phyloP scores from a whole-genome alignment of 345 rosid species.

The Erysimum cheiranthoides region DNA sequence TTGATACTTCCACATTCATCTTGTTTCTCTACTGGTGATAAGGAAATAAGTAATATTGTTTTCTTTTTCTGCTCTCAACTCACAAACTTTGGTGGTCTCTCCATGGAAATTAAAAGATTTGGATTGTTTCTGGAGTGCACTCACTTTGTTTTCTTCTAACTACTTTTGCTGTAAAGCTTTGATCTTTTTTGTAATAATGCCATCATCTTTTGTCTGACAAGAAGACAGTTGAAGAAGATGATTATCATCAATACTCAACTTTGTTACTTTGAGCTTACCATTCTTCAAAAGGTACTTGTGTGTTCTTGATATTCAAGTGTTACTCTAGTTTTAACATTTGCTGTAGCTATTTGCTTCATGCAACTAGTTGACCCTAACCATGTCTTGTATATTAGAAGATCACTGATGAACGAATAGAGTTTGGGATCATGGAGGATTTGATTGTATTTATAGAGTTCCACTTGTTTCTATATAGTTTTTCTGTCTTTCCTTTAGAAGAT shows the following conservation, averaged over 20 bases:
- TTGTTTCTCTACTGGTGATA: slow-evolving; percentile 45
- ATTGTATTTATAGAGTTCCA: slow-evolving; percentile 5
- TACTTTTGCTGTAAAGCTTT: slow-evolving; percentile 44
- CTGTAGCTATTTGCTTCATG: slow-evolving; percentile 21
- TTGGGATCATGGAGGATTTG: not conserved
- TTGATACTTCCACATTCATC: slow-evolving; percentile 43
- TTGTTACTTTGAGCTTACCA: slow-evolving; percentile 20
- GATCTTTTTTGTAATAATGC: slow-evolving; percentile 35
- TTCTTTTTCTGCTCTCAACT: slow-evolving; percentile 46
- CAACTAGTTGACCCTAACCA: slow-evolving; percentile 9
- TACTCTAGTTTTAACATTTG: not conserved
- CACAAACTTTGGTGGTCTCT: slow-evolving; percentile 52
- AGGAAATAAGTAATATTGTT: slow-evolving; percentile 53
- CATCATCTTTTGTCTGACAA: slow-evolving; percentile 34
- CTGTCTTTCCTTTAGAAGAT: slow-evolving; percentile 18
- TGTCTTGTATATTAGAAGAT: not conserved
- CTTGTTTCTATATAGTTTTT: not conserved
- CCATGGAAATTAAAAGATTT: slow-evolving; percentile 14
- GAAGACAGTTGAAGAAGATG: slow-evolving; percentile 21
- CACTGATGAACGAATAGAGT: not conserved
- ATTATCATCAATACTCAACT: slow-evolving; percentile 6
- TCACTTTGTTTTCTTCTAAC: slow-evolving; percentile 52
- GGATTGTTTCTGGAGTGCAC: slow-evolving; percentile 46
- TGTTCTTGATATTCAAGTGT: slow-evolving; percentile 4
- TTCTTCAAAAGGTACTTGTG: slow-evolving; percentile 1